These are phyloP conservation scores for Fistulinella staudtii DNA, from an alignment of 1,284 basidiomycete genomes.

Conservation along the genomic window DNA sequence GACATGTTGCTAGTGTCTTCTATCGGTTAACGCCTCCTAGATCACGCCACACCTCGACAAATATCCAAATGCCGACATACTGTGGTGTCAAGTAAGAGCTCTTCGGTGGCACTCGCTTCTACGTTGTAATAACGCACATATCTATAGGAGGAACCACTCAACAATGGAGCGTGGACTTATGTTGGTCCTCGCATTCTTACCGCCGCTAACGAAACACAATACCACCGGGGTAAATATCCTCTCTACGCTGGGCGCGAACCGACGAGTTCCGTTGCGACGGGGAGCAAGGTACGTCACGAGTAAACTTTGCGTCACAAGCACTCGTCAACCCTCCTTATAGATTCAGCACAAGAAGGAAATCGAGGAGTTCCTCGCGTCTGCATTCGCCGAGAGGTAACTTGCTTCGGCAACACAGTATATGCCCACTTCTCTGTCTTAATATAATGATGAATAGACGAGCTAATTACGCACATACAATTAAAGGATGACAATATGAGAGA, in stretches of 20 bases:
- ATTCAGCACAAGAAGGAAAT: conserved; percentile 82
- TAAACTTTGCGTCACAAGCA: not conserved
- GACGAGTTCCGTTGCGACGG: conserved; percentile 86
- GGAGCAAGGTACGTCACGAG: conserved; percentile 63
- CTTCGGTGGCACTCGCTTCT: not conserved
- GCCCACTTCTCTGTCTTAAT: not conserved
- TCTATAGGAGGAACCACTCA: conserved; percentile 77
- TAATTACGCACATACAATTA: conserved; percentile 1
- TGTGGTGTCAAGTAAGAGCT: conserved; percentile 81
- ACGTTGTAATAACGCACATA: conserved; percentile 3
- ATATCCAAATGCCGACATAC: conserved; percentile 90
- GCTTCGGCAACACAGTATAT: not conserved
- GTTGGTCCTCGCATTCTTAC: conserved; percentile 86
- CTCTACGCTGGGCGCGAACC: conserved; percentile 85
- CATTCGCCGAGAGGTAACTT: conserved; percentile 41
- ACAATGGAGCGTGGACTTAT: conserved; percentile 93
- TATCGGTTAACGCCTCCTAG: conserved; percentile 35
- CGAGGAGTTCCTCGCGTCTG: conserved; percentile 61
- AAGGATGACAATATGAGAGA: no score
- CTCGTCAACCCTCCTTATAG: conserved; percentile 34
- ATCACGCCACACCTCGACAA: conserved; percentile 87
- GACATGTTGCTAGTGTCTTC: conserved; percentile 1
- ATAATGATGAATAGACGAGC: conserved; percentile 8
- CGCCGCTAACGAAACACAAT: conserved; percentile 75
- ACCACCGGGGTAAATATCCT: conserved; percentile 90